A percentile compares a stretch with the other conserved stretches of the same genome.
Conservation (phyloP, 495 filamentous ascomycete species). For the Neohortaea acidophila region DNA sequence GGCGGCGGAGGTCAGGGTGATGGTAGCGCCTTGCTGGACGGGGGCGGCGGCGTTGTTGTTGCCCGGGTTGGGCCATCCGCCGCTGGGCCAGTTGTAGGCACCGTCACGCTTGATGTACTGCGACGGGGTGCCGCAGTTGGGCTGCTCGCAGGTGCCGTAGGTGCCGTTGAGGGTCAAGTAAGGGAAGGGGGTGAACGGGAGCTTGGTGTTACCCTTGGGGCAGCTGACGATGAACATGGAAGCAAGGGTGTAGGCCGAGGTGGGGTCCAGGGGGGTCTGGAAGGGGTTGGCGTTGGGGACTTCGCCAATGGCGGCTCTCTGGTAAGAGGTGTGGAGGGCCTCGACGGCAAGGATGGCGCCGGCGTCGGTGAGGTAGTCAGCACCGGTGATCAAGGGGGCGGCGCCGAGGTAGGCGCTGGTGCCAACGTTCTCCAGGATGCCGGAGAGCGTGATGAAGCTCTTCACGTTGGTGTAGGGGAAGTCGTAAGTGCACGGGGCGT, state of each 20-base stretch:
- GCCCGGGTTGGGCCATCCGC: not conserved
- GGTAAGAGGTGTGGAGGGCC: conserved; percentile 39
- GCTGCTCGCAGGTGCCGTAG: conserved; percentile 8
- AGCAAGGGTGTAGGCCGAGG: conserved; percentile 43
- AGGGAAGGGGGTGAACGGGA: conserved; percentile 34
- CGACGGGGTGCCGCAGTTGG: not conserved
- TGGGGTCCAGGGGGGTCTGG: conserved; percentile 38
- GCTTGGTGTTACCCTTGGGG: conserved; percentile 33
- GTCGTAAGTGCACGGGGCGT: conserved; percentile 36
- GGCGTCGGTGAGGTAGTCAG: conserved; percentile 38
- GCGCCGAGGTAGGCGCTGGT: conserved; percentile 37
- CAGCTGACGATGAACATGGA: conserved; percentile 40
- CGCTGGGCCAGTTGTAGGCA: too few species aligned
- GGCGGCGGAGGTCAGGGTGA: not conserved
- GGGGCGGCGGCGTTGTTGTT: not conserved
- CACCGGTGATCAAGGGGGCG: conserved; percentile 36
- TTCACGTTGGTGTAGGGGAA: conserved; percentile 33
- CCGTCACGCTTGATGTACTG: not conserved
- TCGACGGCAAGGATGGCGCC: conserved; percentile 44
- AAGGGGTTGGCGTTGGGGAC: conserved; percentile 38
- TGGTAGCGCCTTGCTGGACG: not conserved
- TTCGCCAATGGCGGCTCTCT: conserved; percentile 33
- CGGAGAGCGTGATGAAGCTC: conserved; percentile 34
- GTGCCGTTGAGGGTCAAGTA: not conserved
- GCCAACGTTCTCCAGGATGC: conserved; percentile 35